phyloP scores from a whole-genome alignment of 208 protist genomes.

The Trypanosomatidae sp. region DNA sequence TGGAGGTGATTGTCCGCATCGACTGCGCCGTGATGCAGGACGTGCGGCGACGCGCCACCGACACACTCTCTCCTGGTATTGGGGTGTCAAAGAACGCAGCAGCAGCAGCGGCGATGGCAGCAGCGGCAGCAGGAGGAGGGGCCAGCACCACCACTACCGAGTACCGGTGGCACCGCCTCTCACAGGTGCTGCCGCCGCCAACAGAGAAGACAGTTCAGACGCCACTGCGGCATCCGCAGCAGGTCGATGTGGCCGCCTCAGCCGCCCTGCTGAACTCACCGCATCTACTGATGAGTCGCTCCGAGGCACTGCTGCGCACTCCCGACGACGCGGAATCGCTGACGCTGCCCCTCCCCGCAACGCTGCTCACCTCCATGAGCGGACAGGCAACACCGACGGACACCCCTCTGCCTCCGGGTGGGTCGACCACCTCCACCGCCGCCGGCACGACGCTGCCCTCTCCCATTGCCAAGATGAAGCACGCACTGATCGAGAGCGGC shows the following conservation, averaged over 20 bases:
- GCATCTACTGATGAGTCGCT: too few relatives aligned
- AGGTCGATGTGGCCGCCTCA: too few relatives aligned
- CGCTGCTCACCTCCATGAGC: background rate
- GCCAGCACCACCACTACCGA: background rate
- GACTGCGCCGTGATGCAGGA: slow-evolving; percentile 31
- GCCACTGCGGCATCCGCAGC: too few relatives aligned
- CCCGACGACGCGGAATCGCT: background rate
- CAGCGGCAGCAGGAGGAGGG: too few relatives aligned
- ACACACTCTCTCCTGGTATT: background rate
- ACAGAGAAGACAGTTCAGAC: too few relatives aligned
- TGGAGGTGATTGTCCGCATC: slow-evolving; percentile 57
- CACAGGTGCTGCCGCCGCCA: slow-evolving; percentile 14
- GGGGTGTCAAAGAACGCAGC: too few relatives aligned
- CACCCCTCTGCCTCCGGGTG: too few relatives aligned
- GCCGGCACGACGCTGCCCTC: background rate
- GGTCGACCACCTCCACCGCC: background rate
- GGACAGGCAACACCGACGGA: background rate
- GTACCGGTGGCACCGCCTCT: slow-evolving; percentile 29
- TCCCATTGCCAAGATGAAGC: slow-evolving; percentile 11
- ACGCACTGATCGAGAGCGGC: slow-evolving; percentile 9
- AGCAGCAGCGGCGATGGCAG: too few relatives aligned
- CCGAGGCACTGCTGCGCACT: too few relatives aligned
- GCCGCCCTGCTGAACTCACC: background rate
- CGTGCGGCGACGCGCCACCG: slow-evolving; percentile 12
- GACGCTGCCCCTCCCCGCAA: background rate